Base-by-base conservation (phyloP, 345 rosid species). In the Hibiscus trionum region DNA sequence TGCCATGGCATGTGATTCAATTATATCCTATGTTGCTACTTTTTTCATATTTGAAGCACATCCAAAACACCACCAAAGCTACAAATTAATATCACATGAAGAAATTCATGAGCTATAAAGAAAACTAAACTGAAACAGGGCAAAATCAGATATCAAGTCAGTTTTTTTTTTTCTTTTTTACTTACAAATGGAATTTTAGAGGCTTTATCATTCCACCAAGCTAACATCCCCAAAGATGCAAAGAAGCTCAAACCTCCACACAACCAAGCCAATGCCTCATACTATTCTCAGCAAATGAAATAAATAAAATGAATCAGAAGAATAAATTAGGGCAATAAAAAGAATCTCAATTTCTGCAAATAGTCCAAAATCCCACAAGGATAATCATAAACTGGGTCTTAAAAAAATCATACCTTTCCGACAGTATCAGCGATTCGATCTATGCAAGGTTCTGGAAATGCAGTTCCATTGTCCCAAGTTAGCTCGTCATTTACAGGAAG, bases 361-460 rank as follows among this genome's bases (percentile, higher is more conserved):
- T 14, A 14, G 62, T 66, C 63, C 61, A 55, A 31, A 14, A 24
- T 71, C 61, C 17, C 11, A 61, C 6, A 31, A 26, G 58, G 8
- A 1, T 1, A 17, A 46, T 31, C 8, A 21, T 0, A 52, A 59
- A 66, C 56, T 1, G 58, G 47, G 53, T 35, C 26, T 21, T 10
- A 39, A 7, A 14, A 10, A 64, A 46, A 26, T 17, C 5, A 60
- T 4, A 90, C 99, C 97, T 95, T 90, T 67, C 98, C 99, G 58
- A 95, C 90, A 2, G 97, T 95, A 72, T 95, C 97, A 52, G 99
- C 99, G 64, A 95, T 95, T 44, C 99, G 96, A 87, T 95, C 99
- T 14, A 95, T 82, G 63, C 97, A 90, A 42, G 99, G 99, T 69
- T 95, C 98, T 27, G 99, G 99, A 74, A 81, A 84, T 16, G 93